Evolutionary conservation across 805 yeast genomes (phyloP), one percentile per base, ranked within the genome.

Genomic region (Starmerella davenportii): DNA sequence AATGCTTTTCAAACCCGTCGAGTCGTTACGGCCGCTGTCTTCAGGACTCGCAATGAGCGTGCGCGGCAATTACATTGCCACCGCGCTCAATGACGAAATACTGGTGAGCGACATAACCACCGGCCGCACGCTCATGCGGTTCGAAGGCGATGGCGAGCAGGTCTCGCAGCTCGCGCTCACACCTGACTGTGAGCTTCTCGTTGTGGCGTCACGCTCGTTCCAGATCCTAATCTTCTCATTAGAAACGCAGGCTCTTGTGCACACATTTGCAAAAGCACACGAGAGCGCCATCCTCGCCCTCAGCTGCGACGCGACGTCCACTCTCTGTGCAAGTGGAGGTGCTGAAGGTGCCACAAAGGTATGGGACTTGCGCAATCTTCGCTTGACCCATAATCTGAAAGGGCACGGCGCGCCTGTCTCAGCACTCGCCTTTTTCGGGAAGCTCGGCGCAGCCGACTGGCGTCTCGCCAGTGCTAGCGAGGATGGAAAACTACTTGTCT

Each of bases 371-470:
- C 85, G 74, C 46, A 84, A 84, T 27, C 85, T 90, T 1, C 81
- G 69, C 47, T 71, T 78, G 3, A 90, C 98, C 0, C 98, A 90
- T 58, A 74, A 81, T 13, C 67, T 90, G 41, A 78, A 79, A 56
- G 96, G 98, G 1, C 99, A 90, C 56, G 93, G 94, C 17, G 76
- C 90, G 11, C 78, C 93, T 2, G 67, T 87, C 30, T 76, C 93
- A 34, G 72, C 90, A 3, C 57, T 87, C 39, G 60, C 62, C 35
- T 82, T 90, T 55, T 68, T 68, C 53, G 95, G 95, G 9, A 73
- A 72, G 43, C 60, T 72, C 32, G 77, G 79, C 46, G 51, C 56
- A 11, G 38, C 55, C 2, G 62, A 67, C 34, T 90, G 96, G 96
- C 67, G 66, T 51, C 64, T 90, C 41, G 79, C 84, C 14, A 71